A percentile compares a stretch with the other conserved stretches of the same genome.
phyloP scores from a whole-genome alignment of 331 rosid species.

The Quercus phellos region DNA sequence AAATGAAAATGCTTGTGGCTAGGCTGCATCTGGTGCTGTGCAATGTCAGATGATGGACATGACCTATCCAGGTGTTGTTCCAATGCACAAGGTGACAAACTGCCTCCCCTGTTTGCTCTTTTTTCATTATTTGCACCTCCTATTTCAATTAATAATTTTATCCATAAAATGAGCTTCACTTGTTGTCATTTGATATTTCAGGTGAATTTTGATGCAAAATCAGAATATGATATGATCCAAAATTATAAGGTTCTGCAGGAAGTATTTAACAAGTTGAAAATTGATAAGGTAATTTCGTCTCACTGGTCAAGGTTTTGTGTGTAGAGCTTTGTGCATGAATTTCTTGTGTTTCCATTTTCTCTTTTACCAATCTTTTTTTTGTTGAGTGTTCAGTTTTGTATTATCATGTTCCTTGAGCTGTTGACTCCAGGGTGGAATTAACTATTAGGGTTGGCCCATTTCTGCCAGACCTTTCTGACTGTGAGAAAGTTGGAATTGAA shows the following conservation, averaged over 20 bases:
- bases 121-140: neutral
- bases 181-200: slow-evolving; percentile 25
- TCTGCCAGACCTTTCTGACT: neutral
- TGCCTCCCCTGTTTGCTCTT: slow-evolving; percentile 14
- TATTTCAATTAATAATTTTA: neutral
- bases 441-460: neutral
- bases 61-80: slow-evolving; percentile 95
- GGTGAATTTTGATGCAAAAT: slow-evolving; percentile 94
- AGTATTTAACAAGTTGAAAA: slow-evolving; percentile 86
- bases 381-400: neutral
- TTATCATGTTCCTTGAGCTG: neutral
- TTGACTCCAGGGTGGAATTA: neutral
- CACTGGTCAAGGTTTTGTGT: neutral
- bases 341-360: neutral
- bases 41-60: slow-evolving; percentile 97
- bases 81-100: slow-evolving; percentile 87
- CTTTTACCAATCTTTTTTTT: neutral
- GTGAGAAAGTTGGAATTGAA: neutral
- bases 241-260: slow-evolving; percentile 95
- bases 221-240: slow-evolving; percentile 98
- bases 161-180: neutral
- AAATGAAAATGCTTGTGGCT: slow-evolving; percentile 23
- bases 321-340: neutral
- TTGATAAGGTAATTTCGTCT: slow-evolving; percentile 66
- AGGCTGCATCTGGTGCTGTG: slow-evolving; percentile 99